Evolutionary conservation across 225 moss, liverwort and hornwort species (phyloP), one percentile per base, ranked within the genome.

Genomic region (Straminergon stramineum): DNA sequence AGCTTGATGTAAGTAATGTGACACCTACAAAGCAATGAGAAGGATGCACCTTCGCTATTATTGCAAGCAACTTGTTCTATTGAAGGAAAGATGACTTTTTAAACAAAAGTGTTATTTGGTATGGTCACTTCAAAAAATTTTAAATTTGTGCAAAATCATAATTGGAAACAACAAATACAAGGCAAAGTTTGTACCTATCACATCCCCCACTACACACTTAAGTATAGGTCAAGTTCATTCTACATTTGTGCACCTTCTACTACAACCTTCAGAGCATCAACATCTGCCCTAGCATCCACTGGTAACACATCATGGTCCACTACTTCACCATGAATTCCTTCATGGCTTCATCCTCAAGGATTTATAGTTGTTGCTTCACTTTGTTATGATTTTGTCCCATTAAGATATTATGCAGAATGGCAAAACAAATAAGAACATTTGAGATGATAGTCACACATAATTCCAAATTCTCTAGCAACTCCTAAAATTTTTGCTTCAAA

Each of bases 341-440:
- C 0, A 2, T 68, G 2, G 48, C 48, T 9, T 48, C 2, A 48
- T 48, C 48, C 10, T 48, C 9, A 48, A 48, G 48, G 48, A 68
- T n/a, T 2, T 68, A 1, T 37, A 68, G 7, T 68, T 37, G 12
- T 0, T 68, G 3, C 3, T 67, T 11, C 4, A n/a, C 7, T n/a
- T 68, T 9, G 10, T 35, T 2, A 3, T 35, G 35, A 35, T 19
- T 34, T 66, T 66, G 10, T 1, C 1, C 10, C 21, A 37, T 68
- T 21, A 21, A 21, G 37, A 68, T 37, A 10, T 12, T 68, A 10
- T 66, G 1, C 22, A 68, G 37, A 37, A n/a, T 37, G 3, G 6
- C 1, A 37, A 1, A 35, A 37, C 6, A n/a, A 68, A 6, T 3
- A 68, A 37, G 5, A 0, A 37, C 0, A 1, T 22, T 0, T 68